Conservation (phyloP, 2,329 filamentous ascomycete species). For the Xylaria digitata region DNA sequence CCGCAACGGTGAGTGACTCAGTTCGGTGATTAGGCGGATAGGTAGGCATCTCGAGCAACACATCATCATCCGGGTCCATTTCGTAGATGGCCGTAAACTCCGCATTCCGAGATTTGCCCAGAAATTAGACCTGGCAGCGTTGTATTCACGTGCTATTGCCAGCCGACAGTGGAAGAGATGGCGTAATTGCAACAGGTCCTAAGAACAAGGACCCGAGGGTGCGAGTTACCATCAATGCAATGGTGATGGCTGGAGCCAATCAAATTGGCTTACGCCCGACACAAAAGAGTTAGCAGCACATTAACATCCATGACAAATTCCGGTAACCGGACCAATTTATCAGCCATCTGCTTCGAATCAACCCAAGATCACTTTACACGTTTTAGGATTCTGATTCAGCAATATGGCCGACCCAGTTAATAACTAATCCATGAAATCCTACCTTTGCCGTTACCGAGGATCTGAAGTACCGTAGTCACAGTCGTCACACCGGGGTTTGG, state of each 20-base stretch:
- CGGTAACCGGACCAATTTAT: constrained; percentile 26
- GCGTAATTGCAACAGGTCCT: constrained; percentile 9
- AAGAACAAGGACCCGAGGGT: constrained; percentile 1
- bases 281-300: constrained; percentile 6
- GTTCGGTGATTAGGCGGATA: constrained; percentile 27
- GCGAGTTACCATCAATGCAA: constrained; percentile 26
- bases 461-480: constrained; percentile 16
- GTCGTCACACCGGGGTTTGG: constrained; percentile 1
- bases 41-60: constrained; percentile 26
- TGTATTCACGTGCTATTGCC: constrained; percentile 35
- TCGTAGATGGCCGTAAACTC: constrained; percentile 25
- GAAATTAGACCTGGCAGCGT: constrained; percentile 18
- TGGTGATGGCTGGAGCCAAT: constrained; percentile 23
- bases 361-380: constrained; percentile 23
- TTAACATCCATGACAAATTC: constrained; percentile 28
- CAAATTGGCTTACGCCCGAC: constrained; percentile 9
- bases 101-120: constrained; percentile 35
- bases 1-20: constrained; percentile 35
- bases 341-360: constrained; percentile 9
- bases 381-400: constrained; percentile 28
- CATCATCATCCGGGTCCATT: constrained; percentile 26
- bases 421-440: constrained; percentile 1
- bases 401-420: constrained; percentile 9
- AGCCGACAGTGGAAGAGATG: constrained; percentile 17
- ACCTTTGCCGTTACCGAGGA: neutral